phyloP scores from a whole-genome alignment of 2,329 filamentous ascomycete genomes.

The Cryphonectria carpinicola region DNA sequence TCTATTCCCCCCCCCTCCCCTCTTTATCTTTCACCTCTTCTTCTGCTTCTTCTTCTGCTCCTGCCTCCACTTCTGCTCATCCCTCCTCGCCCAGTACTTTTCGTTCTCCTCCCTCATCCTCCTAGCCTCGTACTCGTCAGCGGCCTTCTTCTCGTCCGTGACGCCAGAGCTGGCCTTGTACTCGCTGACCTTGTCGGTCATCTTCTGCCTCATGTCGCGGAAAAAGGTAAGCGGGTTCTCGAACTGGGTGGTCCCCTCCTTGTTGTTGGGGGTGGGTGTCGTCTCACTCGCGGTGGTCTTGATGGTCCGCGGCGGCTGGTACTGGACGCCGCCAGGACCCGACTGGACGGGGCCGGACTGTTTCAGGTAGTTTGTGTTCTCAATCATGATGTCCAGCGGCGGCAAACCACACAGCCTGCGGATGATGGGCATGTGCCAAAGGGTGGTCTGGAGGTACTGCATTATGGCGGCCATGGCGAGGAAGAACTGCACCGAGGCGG shows the following conservation, averaged over 20 bases:
- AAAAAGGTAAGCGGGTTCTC: conserved; percentile 18
- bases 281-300: conserved; percentile 30
- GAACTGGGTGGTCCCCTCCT: background rate
- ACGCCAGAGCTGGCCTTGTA: background rate
- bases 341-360: background rate
- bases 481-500: conserved; percentile 62
- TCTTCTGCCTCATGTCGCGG: conserved; percentile 7
- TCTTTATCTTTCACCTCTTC: background rate
- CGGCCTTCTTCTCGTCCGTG: conserved; percentile 10
- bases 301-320: conserved; percentile 40
- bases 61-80: conserved; percentile 12
- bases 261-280: background rate
- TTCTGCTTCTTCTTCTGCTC: conserved; percentile 16
- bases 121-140: conserved; percentile 15
- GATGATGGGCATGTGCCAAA: conserved; percentile 47
- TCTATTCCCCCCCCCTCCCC: too few species aligned
- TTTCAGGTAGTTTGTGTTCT: conserved; percentile 8
- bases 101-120: conserved; percentile 24
- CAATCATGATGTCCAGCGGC: conserved; percentile 32
- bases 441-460: conserved; percentile 47
- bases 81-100: conserved; percentile 20
- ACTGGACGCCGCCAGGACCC: conserved; percentile 29
- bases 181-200: conserved; percentile 14
- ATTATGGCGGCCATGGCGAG: conserved; percentile 53
- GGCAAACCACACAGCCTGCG: conserved; percentile 44